A percentile compares a stretch with the other conserved stretches of the same genome.
Conservation (phyloP, 169 alveolate genomes). For the Eimeria sp. region DNA sequence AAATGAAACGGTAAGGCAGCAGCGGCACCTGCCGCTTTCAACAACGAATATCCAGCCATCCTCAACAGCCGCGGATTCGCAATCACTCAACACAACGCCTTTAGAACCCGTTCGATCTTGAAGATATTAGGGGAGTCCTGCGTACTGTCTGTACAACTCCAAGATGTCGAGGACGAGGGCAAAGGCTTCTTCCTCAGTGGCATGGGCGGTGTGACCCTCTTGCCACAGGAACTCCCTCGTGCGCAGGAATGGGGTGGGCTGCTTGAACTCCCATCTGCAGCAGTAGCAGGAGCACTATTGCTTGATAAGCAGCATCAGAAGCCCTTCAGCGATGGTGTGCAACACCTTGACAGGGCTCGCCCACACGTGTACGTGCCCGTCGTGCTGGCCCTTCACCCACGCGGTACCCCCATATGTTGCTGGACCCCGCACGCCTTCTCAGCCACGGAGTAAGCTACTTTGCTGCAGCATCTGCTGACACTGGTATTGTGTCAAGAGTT, state of each 20-base stretch:
- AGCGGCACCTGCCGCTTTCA: background rate
- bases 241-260: constrained; percentile 99
- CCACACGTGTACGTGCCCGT: background rate
- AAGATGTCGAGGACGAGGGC: constrained; percentile 95
- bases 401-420: background rate
- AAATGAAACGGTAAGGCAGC: background rate
- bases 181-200: constrained; percentile 98
- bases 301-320: background rate
- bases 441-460: background rate
- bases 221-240: constrained; percentile 99
- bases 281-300: background rate
- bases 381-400: background rate
- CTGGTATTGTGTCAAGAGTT: background rate
- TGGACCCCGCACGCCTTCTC: background rate
- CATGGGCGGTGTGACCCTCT: constrained; percentile 99
- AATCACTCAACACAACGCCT: background rate
- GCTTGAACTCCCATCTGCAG: constrained; percentile 99
- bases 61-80: background rate
- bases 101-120: background rate
- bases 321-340: background rate
- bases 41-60: background rate
- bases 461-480: background rate
- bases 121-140: background rate
- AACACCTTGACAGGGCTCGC: background rate
- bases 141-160: constrained; percentile 83